These are phyloP conservation scores for Populus euphratica DNA, from an alignment of 345 rosid species.

Conservation along the genomic window DNA sequence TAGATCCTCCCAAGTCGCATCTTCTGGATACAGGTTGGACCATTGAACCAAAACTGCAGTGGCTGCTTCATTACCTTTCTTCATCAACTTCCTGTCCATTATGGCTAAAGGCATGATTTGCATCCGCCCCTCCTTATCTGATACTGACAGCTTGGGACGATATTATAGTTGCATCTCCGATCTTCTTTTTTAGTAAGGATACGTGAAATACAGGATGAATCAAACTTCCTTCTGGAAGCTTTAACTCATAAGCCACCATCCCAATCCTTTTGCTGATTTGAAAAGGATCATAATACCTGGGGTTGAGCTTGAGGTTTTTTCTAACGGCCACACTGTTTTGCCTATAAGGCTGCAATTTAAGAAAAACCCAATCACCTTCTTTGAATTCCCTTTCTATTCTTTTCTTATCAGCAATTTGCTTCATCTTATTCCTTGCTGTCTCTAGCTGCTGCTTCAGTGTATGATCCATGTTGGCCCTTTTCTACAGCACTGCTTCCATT, in stretches of 20 bases:
- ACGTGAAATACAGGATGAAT: not conserved
- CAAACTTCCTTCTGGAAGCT: not conserved
- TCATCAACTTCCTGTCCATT: not conserved
- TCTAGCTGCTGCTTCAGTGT: rapidly evolving
- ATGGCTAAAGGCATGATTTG: not conserved
- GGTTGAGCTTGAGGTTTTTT: not conserved
- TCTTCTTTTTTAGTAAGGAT: not conserved
- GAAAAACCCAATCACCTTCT: not conserved
- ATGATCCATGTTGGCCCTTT: no score
- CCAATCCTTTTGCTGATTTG: not conserved
- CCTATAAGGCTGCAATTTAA: not conserved
- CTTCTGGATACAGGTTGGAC: not conserved
- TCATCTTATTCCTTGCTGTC: no score
- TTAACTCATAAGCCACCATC: not conserved
- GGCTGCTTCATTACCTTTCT: not conserved
- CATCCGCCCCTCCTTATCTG: not conserved
- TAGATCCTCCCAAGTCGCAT: no score
- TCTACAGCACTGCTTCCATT: not conserved
- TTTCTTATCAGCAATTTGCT: not conserved
- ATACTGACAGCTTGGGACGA: not conserved
- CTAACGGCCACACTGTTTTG: not conserved
- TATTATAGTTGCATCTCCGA: not conserved
- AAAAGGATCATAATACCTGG: not conserved
- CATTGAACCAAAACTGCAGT: not conserved
- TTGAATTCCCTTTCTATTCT: not conserved